Base-by-base conservation (phyloP, 2,329 filamentous ascomycete species). In the Phialophora macrospora region DNA sequence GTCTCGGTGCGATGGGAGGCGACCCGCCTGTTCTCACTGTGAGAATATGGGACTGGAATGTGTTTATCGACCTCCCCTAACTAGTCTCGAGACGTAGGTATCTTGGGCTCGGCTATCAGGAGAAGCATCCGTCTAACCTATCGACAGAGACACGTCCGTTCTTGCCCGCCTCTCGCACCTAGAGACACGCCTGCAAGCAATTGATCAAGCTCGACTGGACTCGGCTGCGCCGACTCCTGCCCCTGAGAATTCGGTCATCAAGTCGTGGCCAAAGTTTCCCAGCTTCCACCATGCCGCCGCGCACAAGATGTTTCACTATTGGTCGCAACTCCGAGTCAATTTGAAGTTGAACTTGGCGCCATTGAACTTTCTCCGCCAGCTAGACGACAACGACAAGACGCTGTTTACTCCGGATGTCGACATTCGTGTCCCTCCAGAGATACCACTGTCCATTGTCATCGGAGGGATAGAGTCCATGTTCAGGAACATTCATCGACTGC, bases 241-340 rank as follows among this genome's bases (percentile, higher is more conserved):
- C 20, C 30, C 20, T 3, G 55, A 54, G 11, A 4, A 32, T 32
- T 28, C 44, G 3, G 14, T 56, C 38, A 24, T 61, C 49, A 55
- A 38, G 38, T 8, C 48, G 11, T 64, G 62, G 62, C 62, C 62
- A 17, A 51, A 54, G 24, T 14, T 60, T 7, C 62, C 62, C 14
- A 20, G 38, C 8, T 64, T 64, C 38, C 62, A 64, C 34, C 62
- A 64, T 20, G 62, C 62, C 20, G 62, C 62, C 48, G 62, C 62
- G 14, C 62, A 64, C 46, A 64, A 64, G 48, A 55, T 64, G 32
- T 64, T 64, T 54, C 55, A 64, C 28, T 64, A 64, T 34, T 64
- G 62, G 62, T 44, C 62, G 11, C 51, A 59, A 28, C 46, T 64
- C 6, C 44, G 55, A 24, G 11, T 60, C 55, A 64, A 64, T 30